These are phyloP conservation scores for Holtermanniella nyarrowii DNA, from an alignment of 768 basidiomycete species.

Conservation along the genomic window DNA sequence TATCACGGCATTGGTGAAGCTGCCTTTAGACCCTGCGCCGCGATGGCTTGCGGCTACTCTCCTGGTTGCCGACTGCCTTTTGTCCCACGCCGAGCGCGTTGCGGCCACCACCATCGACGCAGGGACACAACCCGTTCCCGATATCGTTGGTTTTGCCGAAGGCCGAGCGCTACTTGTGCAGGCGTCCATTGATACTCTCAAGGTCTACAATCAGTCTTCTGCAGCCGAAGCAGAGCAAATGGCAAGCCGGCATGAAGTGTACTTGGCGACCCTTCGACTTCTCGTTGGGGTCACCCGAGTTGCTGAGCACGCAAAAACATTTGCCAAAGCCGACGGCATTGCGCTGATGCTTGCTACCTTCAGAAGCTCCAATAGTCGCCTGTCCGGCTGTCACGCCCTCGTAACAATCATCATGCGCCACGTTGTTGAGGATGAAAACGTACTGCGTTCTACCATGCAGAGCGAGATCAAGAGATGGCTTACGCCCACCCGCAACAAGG, in stretches of 20 bases:
- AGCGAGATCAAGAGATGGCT: constrained; percentile 76
- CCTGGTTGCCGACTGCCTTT: constrained; percentile 71
- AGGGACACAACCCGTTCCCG: constrained; percentile 45
- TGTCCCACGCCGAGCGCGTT: constrained; percentile 64
- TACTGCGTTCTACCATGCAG: constrained; percentile 62
- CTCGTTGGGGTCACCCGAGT: constrained; percentile 77
- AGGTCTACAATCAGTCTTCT: constrained; percentile 68
- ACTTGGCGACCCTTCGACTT: constrained; percentile 58
- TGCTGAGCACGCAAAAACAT: constrained; percentile 41
- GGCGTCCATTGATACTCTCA: constrained; percentile 60
- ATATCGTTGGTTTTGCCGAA: constrained; percentile 16
- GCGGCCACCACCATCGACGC: constrained; percentile 57
- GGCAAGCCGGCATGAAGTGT: not conserved
- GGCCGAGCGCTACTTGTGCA: constrained; percentile 54
- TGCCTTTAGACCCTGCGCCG: constrained; percentile 41
- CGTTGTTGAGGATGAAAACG: constrained; percentile 62
- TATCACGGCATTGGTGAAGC: not conserved
- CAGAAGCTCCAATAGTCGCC: constrained; percentile 49
- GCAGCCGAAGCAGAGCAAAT: constrained; percentile 41
- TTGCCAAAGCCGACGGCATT: constrained; percentile 47
- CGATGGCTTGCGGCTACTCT: constrained; percentile 82
- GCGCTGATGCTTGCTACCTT: constrained; percentile 66
- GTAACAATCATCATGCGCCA: constrained; percentile 85
- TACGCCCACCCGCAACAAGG: constrained; percentile 52
- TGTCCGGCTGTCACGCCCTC: constrained; percentile 62